These are phyloP conservation scores for Senna tora DNA, from an alignment of 306 rosid genomes.

Conservation along the genomic window DNA sequence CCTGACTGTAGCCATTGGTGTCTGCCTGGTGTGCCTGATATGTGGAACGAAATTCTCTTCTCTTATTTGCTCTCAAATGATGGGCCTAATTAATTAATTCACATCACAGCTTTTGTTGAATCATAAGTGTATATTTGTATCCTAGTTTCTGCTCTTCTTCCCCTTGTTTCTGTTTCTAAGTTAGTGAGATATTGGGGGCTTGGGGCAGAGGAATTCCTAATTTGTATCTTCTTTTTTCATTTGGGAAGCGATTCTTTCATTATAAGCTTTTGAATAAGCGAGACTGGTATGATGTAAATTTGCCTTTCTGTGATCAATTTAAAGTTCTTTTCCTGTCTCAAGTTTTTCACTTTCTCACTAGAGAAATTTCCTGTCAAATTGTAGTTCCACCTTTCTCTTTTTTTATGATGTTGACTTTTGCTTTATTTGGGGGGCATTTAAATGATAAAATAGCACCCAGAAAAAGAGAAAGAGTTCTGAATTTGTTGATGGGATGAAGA, in stretches of 20 bases:
- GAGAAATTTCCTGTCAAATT: not conserved
- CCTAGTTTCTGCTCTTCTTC: not conserved
- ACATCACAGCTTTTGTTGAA: conserved; percentile 29
- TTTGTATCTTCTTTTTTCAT: not conserved
- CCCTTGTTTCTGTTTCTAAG: not conserved
- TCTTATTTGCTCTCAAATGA: conserved; percentile 49
- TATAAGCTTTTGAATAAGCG: conserved; percentile 4
- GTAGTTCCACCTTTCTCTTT: not conserved
- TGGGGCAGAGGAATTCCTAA: not conserved
- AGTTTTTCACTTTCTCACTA: not conserved
- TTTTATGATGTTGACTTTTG: not conserved
- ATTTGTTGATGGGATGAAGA: not conserved
- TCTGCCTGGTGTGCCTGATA: conserved; percentile 97
- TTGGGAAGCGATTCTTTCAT: not conserved
- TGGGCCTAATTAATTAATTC: conserved; percentile 14
- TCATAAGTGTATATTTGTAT: not conserved
- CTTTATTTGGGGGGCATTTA: not conserved
- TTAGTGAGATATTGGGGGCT: not conserved
- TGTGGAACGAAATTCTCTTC: conserved; percentile 92
- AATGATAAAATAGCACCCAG: not conserved
- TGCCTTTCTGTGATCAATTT: not conserved
- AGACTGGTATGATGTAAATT: not conserved
- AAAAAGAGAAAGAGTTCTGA: not conserved
- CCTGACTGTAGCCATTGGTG: conserved; percentile 99
- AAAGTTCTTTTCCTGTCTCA: not conserved